Conservation (phyloP, 176 grass and related monocot genomes). For the Ensete ventricosum region DNA sequence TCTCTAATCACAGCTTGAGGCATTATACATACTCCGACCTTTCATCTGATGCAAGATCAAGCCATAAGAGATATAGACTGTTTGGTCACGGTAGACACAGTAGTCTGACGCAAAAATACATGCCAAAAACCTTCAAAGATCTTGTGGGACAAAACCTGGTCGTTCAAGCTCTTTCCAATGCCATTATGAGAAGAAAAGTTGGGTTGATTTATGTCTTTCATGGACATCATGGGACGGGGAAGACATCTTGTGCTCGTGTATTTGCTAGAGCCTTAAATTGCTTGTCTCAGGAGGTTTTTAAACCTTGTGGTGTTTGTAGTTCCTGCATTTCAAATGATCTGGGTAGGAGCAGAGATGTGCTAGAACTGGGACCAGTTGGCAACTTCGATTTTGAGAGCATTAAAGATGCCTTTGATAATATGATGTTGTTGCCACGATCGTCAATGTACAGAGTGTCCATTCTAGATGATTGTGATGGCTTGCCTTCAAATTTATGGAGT, state of each 20-base stretch:
- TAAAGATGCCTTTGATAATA: constrained; percentile 58
- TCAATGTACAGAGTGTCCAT: constrained; percentile 59
- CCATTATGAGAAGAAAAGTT: constrained; percentile 54
- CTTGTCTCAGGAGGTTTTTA: constrained; percentile 39
- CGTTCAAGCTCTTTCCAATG: constrained; percentile 78
- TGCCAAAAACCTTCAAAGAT: constrained; percentile 67
- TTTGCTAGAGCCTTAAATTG: constrained; percentile 88
- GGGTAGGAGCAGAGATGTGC: background rate
- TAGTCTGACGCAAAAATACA: constrained; percentile 81
- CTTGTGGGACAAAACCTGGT: constrained; percentile 77
- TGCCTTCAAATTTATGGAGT: constrained; percentile 62
- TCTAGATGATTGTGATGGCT: constrained; percentile 72
- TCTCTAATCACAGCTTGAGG: constrained; percentile 48
- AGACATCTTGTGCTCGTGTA: constrained; percentile 67
- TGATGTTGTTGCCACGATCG: constrained; percentile 39
- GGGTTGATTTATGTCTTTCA: constrained; percentile 69
- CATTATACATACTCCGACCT: constrained; percentile 44
- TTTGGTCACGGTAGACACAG: constrained; percentile 36
- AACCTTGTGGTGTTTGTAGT: constrained; percentile 57
- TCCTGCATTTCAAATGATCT: constrained; percentile 65
- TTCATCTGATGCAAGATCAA: constrained; percentile 40
- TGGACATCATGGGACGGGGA: constrained; percentile 77
- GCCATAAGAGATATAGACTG: constrained; percentile 25
- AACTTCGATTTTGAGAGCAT: constrained; percentile 15
- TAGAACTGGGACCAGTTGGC: constrained; percentile 15